phyloP scores from a whole-genome alignment of 2,329 filamentous ascomycete species.

The Fusarium tuaranense region DNA sequence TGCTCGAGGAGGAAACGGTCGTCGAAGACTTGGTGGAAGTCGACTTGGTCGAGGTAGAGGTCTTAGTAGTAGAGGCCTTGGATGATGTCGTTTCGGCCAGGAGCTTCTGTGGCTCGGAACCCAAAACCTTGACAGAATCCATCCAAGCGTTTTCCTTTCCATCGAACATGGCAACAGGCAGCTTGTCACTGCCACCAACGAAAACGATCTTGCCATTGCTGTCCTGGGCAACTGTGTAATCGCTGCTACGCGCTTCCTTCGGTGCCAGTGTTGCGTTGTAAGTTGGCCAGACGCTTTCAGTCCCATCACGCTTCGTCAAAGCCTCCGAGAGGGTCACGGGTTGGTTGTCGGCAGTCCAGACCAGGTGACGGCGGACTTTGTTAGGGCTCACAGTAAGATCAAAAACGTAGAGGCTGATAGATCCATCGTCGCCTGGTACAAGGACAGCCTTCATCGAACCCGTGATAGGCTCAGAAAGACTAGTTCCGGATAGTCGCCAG shows the following conservation, averaged over 20 bases:
- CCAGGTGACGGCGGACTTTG: conserved; percentile 74
- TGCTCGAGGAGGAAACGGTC: conserved; percentile 41
- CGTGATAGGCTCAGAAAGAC: conserved; percentile 69
- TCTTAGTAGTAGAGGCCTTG: conserved; percentile 27
- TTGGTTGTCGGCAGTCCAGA: conserved; percentile 71
- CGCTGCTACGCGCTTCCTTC: conserved; percentile 70
- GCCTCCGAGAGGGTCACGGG: conserved; percentile 61
- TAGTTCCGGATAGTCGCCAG: conserved; percentile 77
- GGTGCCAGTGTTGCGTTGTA: conserved; percentile 85
- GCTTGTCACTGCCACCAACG: conserved; percentile 76
- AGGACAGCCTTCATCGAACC: conserved; percentile 71
- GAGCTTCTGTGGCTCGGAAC: conserved; percentile 56
- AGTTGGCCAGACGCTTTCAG: conserved; percentile 74
- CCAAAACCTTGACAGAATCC: conserved; percentile 75
- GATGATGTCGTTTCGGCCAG: conserved; percentile 43
- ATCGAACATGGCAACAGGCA: conserved; percentile 82
- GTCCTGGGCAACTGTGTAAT: conserved; percentile 74
- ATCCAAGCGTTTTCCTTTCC: conserved; percentile 81
- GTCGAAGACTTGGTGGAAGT: conserved; percentile 18
- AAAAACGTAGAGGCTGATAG: conserved; percentile 83
- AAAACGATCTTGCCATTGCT: conserved; percentile 77
- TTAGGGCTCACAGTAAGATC: conserved; percentile 82
- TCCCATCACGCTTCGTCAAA: conserved; percentile 58
- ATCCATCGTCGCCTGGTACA: conserved; percentile 78
- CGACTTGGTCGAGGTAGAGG: conserved; percentile 37